phyloP scores from a whole-genome alignment of 192 early-diverging fungal genomes.

The Umbelopsis isabellina region DNA sequence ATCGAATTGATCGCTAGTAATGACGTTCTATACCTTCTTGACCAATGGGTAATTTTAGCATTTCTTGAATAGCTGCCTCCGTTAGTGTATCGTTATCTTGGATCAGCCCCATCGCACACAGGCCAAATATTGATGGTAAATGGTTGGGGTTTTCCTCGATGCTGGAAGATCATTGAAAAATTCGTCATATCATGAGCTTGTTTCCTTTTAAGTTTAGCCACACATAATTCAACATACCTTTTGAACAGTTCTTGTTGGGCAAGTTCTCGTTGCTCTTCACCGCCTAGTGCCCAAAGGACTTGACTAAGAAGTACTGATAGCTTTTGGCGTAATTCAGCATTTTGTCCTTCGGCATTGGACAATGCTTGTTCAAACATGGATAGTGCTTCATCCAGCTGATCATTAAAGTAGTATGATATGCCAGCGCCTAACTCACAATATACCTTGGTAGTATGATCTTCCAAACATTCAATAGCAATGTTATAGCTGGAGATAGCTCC shows the following conservation, averaged over 20 bases:
- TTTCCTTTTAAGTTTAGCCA: conserved; percentile 1
- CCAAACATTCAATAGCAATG: conserved; percentile 35
- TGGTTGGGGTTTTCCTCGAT: conserved; percentile 57
- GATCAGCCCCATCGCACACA: conserved; percentile 72
- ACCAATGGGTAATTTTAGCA: conserved; percentile 58
- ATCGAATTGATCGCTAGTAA: background rate
- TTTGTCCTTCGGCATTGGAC: conserved; percentile 49
- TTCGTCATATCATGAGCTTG: background rate
- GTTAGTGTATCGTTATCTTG: conserved; percentile 65
- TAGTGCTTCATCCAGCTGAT: conserved; percentile 69
- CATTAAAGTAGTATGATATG: conserved; percentile 75
- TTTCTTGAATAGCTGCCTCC: conserved; percentile 63
- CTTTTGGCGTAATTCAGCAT: conserved; percentile 59
- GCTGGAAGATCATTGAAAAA: conserved; percentile 34
- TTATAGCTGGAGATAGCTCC: conserved; percentile 62
- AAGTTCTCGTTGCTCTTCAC: conserved; percentile 70
- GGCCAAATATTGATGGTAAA: conserved; percentile 65
- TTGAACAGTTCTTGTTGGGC: conserved; percentile 81
- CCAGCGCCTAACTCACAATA: conserved; percentile 67
- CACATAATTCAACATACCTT: conserved; percentile 49
- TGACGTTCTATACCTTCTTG: conserved; percentile 40
- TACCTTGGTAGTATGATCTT: conserved; percentile 23
- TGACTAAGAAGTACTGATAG: conserved; percentile 79
- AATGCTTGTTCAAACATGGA: conserved; percentile 74
- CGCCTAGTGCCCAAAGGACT: conserved; percentile 89